These are phyloP conservation scores for Poa pratensis DNA, from an alignment of 176 grass and related monocot species.

Conservation along the genomic window DNA sequence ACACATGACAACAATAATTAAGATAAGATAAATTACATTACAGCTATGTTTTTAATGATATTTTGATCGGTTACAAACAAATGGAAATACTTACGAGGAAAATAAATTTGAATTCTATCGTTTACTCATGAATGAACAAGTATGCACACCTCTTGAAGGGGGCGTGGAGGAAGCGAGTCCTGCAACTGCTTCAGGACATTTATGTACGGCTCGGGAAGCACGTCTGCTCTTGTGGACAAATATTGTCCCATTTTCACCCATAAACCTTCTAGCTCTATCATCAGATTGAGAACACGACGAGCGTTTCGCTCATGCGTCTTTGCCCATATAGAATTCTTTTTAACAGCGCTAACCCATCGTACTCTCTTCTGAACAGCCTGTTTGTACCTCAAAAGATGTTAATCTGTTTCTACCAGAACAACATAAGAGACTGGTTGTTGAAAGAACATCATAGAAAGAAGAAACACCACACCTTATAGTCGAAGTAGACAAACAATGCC, in stretches of 20 bases:
- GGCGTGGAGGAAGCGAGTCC: constrained; percentile 87
- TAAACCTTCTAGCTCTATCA: constrained; percentile 92
- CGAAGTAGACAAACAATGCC: constrained; percentile 73
- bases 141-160: constrained; percentile 76
- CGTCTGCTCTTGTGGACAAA: constrained; percentile 95
- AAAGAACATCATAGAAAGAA: constrained; percentile 33
- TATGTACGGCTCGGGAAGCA: constrained; percentile 94
- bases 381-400: constrained; percentile 47
- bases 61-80: neutral
- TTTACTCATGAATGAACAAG: constrained; percentile 8
- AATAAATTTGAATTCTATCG: constrained; percentile 25
- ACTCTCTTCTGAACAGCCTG: constrained; percentile 90
- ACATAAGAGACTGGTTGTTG: neutral
- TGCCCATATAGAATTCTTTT: constrained; percentile 69
- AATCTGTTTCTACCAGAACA: constrained; percentile 34
- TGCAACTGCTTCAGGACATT: constrained; percentile 80
- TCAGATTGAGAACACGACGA: constrained; percentile 82
- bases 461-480: constrained; percentile 72
- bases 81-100: neutral
- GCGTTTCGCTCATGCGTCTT: constrained; percentile 90
- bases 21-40: neutral
- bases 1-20: constrained; percentile 26
- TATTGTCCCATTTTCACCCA: constrained; percentile 98
- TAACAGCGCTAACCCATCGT: constrained; percentile 64
- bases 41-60: neutral